These are phyloP conservation scores for Fusarium chaquense DNA, from an alignment of 2,329 filamentous ascomycete species.

Conservation along the genomic window DNA sequence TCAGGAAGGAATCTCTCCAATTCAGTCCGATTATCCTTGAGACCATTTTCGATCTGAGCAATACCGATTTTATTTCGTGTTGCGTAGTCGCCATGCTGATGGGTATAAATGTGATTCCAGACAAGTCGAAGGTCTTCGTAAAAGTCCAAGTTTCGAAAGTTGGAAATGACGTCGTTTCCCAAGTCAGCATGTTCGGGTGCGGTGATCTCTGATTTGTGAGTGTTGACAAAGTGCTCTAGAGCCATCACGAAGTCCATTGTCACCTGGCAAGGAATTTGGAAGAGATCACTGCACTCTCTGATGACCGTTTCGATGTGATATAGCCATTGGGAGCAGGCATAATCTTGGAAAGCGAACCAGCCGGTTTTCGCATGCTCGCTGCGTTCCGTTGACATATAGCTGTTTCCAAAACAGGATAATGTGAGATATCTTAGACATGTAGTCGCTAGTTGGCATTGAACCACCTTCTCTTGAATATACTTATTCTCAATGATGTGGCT, in stretches of 20 bases:
- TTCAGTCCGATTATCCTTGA: background rate
- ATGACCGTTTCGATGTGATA: background rate
- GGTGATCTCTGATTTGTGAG: fast-evolving
- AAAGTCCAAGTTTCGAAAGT: fast-evolving
- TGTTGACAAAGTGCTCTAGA: background rate
- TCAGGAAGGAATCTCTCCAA: background rate
- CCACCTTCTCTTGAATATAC: background rate
- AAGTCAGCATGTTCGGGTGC: fast-evolving
- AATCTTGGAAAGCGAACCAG: conserved; percentile 17
- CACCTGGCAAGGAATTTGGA: fast-evolving
- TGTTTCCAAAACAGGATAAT: background rate
- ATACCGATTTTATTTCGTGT: background rate
- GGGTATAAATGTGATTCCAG: conserved; percentile 22
- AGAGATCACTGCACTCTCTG: background rate
- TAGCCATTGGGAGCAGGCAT: conserved; percentile 5
- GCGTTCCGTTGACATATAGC: background rate
- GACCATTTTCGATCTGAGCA: background rate
- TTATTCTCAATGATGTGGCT: conserved; percentile 4
- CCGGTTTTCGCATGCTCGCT: background rate
- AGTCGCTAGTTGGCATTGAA: background rate
- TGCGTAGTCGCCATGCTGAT: conserved; percentile 5
- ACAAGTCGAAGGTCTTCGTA: background rate
- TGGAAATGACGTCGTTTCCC: fast-evolving
- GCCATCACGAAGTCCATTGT: background rate
- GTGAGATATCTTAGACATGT: background rate